Percentiles rank a stretch among this genome's conserved stretches.
Evolutionary conservation across 192 early-diverging fungal genomes (phyloP).

Genomic region (Mortierella claussenii): DNA sequence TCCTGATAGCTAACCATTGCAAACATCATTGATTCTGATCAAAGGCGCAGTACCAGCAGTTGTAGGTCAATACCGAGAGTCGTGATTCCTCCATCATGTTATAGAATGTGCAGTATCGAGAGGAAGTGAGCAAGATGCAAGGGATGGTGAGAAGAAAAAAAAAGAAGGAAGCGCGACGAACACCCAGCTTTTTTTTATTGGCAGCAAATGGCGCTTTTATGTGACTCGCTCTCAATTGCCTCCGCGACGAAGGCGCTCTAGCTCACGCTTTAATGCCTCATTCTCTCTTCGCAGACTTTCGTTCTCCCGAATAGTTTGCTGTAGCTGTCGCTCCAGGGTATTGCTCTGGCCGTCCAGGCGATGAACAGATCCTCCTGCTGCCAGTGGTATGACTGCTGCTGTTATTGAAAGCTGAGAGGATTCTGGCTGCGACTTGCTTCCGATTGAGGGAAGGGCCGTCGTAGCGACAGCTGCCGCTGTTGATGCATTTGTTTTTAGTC

Average conservation of each 20-base stretch:
- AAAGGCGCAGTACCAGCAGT: no score
- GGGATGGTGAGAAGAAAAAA: no score
- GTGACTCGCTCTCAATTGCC: no score
- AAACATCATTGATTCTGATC: no score
- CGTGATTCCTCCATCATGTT: no score
- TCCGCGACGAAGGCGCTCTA: constrained; percentile 46
- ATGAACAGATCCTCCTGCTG: constrained; percentile 7
- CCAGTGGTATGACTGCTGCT: not conserved
- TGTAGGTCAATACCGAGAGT: no score
- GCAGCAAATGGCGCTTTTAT: no score
- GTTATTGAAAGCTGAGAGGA: not conserved
- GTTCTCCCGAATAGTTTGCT: constrained; percentile 38
- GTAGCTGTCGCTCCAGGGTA: constrained; percentile 36
- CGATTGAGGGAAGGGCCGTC: not conserved
- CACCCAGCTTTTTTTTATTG: no score
- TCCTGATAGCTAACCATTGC: no score
- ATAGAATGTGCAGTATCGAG: no score
- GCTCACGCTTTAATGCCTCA: constrained; percentile 41
- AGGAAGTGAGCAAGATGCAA: no score
- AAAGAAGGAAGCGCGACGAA: no score
- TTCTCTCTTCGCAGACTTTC: constrained; percentile 49
- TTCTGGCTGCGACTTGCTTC: not conserved
- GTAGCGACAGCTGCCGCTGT: not conserved
- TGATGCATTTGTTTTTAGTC: constrained; percentile 12
- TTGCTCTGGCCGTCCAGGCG: constrained; percentile 18